phyloP scores from a whole-genome alignment of 441 rosid genomes.

The Adansonia gregorii region DNA sequence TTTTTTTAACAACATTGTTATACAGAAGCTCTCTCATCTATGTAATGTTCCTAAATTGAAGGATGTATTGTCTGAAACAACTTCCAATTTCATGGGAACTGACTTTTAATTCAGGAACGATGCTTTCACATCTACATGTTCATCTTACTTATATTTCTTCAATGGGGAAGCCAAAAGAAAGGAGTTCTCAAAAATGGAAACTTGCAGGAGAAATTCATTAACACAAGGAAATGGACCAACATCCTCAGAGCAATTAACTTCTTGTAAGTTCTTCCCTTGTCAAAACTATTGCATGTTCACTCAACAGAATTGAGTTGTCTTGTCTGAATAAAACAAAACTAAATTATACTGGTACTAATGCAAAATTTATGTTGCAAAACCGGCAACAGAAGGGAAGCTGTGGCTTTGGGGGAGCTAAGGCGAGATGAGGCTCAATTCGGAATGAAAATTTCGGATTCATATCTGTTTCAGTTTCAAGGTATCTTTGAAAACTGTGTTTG shows the following conservation, averaged over 20 bases:
- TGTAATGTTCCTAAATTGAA: constrained; percentile 37
- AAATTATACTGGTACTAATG: neutral
- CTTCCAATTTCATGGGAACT: neutral
- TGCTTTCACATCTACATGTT: neutral
- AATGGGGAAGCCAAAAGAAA: constrained; percentile 38
- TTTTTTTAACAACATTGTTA: constrained; percentile 19
- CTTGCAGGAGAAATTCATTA: constrained; percentile 47
- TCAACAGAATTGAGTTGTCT: constrained; percentile 14
- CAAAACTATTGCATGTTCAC: constrained; percentile 10
- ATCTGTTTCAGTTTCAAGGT: neutral
- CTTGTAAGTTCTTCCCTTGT: constrained; percentile 50
- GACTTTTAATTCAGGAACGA: neutral
- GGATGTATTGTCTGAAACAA: neutral
- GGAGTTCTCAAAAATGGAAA: constrained; percentile 33
- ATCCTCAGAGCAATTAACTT: constrained; percentile 70
- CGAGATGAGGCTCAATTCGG: constrained; percentile 29
- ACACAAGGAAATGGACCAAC: constrained; percentile 67
- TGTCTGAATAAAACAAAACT: neutral
- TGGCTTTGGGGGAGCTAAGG: constrained; percentile 90
- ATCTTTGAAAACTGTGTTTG: constrained; percentile 20
- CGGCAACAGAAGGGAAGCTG: constrained; percentile 67
- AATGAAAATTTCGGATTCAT: neutral
- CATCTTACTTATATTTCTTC: constrained; percentile 39
- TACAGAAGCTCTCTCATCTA: constrained; percentile 38
- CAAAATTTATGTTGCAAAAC: constrained; percentile 70